Percentiles rank a stretch among this genome's conserved stretches.
Evolutionary conservation across 352 stramenopile genomes (phyloP).

Genomic region (Globisporangium alternatum): DNA sequence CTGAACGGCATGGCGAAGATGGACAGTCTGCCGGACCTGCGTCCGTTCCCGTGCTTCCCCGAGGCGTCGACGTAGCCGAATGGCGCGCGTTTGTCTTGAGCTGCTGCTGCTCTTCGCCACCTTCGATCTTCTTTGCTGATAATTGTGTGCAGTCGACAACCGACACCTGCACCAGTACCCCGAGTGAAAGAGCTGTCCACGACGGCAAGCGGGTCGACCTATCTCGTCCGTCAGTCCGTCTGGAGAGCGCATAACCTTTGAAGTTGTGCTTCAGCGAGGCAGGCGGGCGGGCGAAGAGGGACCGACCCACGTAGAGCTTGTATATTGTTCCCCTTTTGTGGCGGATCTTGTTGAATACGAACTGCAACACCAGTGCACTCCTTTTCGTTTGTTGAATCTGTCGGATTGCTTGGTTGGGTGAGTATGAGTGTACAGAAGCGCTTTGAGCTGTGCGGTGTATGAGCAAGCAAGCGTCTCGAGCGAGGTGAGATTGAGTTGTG

Average conservation of each 20-base stretch:
- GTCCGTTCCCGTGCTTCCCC: slow-evolving; percentile 66
- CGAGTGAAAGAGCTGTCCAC: not conserved
- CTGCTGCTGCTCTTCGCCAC: not conserved
- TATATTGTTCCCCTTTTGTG: not conserved
- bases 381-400: too few species aligned
- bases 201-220: not conserved
- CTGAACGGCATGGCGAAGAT: slow-evolving; percentile 51
- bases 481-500: too few species aligned
- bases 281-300: not conserved
- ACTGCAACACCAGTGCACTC: not conserved
- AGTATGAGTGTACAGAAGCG: too few species aligned
- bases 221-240: not conserved
- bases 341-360: not conserved
- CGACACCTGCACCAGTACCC: not conserved
- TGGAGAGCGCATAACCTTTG: not conserved
- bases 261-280: not conserved
- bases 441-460: too few species aligned
- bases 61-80: slow-evolving; percentile 3
- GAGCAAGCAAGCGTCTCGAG: too few species aligned
- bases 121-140: slow-evolving; percentile 1
- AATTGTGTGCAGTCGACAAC: slow-evolving; percentile 6
- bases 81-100: not conserved
- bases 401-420: too few species aligned
- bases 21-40: slow-evolving; percentile 50
- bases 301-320: not conserved